Conservation (phyloP, 257 asterid species). For the Perilla frutescens region DNA sequence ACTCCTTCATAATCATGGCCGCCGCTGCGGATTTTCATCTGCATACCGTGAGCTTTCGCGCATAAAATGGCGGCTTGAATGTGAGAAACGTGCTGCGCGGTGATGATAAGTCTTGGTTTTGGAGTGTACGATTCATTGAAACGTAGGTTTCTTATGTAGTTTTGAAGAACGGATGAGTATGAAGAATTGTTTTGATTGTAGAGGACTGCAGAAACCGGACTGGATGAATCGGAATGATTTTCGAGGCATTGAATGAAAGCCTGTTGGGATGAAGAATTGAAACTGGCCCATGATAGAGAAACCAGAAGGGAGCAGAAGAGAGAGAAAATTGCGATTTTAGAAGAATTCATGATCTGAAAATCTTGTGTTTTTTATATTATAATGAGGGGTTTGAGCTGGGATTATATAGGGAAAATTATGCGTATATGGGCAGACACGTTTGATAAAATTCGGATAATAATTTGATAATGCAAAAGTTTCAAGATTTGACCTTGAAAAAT, state of each 20-base stretch:
- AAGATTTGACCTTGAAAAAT: conserved; percentile 41
- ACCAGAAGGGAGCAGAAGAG: conserved; percentile 33
- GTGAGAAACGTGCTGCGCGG: conserved; percentile 58
- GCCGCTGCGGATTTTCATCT: conserved; percentile 61
- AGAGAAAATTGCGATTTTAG: conserved; percentile 18
- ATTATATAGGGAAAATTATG: conserved; percentile 36
- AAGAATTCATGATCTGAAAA: conserved; percentile 39
- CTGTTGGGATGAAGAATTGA: conserved; percentile 28
- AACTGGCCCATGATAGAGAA: conserved; percentile 36
- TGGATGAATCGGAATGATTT: conserved; percentile 34
- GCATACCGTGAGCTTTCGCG: conserved; percentile 42
- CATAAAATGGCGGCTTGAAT: conserved; percentile 55
- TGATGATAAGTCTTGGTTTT: conserved; percentile 58
- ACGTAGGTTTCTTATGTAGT: conserved; percentile 58
- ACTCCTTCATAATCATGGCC: conserved; percentile 69
- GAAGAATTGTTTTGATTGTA: conserved; percentile 55
- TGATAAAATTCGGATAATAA: neutral
- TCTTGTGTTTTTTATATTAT: neutral
- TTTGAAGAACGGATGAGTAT: conserved; percentile 50
- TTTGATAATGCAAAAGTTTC: conserved; percentile 24
- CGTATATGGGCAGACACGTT: neutral
- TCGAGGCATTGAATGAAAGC: conserved; percentile 50
- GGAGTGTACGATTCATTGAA: conserved; percentile 60
- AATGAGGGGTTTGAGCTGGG: conserved; percentile 12
- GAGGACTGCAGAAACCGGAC: conserved; percentile 52